phyloP scores from a whole-genome alignment of 2,329 filamentous ascomycete genomes.

The Fusarium globosum region DNA sequence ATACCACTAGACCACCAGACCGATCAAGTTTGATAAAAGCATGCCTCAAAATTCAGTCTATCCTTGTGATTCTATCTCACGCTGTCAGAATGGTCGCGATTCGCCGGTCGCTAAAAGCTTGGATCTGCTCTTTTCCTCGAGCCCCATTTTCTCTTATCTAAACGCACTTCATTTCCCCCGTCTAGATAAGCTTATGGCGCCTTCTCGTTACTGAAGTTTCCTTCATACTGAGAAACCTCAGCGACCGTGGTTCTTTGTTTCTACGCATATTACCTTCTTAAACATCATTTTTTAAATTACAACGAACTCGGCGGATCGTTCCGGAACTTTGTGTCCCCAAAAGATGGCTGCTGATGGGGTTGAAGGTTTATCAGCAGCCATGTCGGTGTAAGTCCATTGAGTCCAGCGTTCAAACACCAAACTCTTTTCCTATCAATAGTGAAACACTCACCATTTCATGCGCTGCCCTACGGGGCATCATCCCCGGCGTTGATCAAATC shows the following conservation, averaged over 20 bases:
- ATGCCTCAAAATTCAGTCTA: rapidly evolving
- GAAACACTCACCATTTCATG: not conserved
- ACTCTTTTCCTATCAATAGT: not conserved
- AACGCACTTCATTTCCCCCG: not conserved
- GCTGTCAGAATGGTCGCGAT: no score
- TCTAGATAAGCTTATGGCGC: not conserved
- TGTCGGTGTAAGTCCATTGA: not conserved
- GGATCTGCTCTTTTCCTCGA: not conserved
- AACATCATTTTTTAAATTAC: rapidly evolving
- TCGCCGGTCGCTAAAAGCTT: not conserved
- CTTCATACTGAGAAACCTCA: rapidly evolving
- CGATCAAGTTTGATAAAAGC: not conserved
- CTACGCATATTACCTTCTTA: not conserved
- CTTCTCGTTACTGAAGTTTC: no score
- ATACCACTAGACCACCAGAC: not conserved
- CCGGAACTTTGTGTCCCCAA: not conserved
- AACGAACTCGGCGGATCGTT: rapidly evolving
- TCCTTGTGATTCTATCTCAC: rapidly evolving
- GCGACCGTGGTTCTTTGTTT: not conserved
- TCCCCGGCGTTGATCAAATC: not conserved
- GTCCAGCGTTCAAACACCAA: not conserved
- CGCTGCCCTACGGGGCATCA: not conserved
- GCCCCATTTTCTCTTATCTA: not conserved
- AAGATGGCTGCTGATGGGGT: not conserved
- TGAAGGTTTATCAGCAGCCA: not conserved